phyloP scores from a whole-genome alignment of 2,329 filamentous ascomycete genomes.

The Neofusicoccum cordaticola region DNA sequence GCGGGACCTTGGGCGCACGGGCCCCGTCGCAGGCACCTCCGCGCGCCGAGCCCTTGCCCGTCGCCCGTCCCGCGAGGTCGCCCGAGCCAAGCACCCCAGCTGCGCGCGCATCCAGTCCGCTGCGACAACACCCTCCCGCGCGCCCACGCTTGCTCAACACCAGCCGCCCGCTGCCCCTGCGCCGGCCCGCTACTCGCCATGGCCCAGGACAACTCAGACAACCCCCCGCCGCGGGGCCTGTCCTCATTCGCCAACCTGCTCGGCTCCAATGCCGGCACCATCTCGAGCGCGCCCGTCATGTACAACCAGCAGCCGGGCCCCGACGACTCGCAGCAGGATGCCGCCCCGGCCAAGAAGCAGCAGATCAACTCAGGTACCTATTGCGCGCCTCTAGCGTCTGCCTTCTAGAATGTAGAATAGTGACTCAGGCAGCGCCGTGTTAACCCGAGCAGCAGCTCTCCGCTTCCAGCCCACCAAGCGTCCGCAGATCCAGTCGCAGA shows the following conservation, averaged over 20 bases:
- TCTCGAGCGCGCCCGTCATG: slow-evolving; percentile 71
- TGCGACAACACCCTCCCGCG: background rate
- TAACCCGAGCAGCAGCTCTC: slow-evolving; percentile 39
- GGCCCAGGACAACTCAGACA: slow-evolving; percentile 14
- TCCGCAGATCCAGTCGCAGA: slow-evolving; percentile 58
- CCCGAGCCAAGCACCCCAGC: background rate
- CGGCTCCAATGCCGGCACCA: slow-evolving; percentile 61
- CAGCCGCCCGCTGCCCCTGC: background rate
- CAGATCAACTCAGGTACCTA: slow-evolving; percentile 61
- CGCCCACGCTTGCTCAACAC: background rate
- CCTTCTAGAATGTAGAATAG: slow-evolving; percentile 22
- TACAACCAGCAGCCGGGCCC: slow-evolving; percentile 55
- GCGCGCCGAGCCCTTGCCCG: background rate
- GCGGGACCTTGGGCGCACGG: background rate
- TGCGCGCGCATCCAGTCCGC: background rate
- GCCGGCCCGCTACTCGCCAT: slow-evolving; percentile 3
- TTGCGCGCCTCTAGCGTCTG: slow-evolving; percentile 23
- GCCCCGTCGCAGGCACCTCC: background rate
- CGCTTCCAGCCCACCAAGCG: slow-evolving; percentile 82
- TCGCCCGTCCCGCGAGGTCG: background rate
- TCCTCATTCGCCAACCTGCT: slow-evolving; percentile 85
- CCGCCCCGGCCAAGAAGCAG: slow-evolving; percentile 53
- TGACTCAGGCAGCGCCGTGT: slow-evolving; percentile 17
- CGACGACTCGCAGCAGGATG: slow-evolving; percentile 49
- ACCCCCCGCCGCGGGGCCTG: slow-evolving; percentile 36